Evolutionary conservation across 1,284 basidiomycete genomes (phyloP).

Genomic region (Earliella scabrosa): DNA sequence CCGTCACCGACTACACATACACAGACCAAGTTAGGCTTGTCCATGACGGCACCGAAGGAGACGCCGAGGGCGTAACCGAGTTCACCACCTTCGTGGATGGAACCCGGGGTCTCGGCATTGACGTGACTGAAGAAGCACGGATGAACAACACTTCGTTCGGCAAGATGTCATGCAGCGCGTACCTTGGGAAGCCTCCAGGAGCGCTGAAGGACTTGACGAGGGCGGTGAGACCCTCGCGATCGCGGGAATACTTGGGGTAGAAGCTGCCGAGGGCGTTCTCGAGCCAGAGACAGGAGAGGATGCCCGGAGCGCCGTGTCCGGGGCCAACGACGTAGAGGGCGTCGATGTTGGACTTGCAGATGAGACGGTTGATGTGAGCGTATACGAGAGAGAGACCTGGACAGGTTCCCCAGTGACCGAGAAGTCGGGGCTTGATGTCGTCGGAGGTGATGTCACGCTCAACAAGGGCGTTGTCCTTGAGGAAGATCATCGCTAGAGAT

Average conservation of each 20-base stretch:
- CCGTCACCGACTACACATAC: slow-evolving; percentile 86
- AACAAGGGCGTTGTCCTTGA: slow-evolving; percentile 75
- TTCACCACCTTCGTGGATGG: slow-evolving; percentile 91
- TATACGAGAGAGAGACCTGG: slow-evolving; percentile 82
- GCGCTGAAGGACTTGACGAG: slow-evolving; percentile 69
- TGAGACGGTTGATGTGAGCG: slow-evolving; percentile 79
- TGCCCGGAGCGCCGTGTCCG: slow-evolving; percentile 82
- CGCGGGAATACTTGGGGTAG: slow-evolving; percentile 73
- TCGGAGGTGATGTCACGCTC: slow-evolving; percentile 60
- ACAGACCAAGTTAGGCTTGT: slow-evolving; percentile 83
- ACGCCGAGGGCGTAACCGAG: slow-evolving; percentile 88
- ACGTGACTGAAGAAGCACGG: slow-evolving; percentile 53
- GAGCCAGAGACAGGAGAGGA: slow-evolving; percentile 82
- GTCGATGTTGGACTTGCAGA: slow-evolving; percentile 62
- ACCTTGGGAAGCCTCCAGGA: slow-evolving; percentile 72
- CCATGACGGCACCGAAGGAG: slow-evolving; percentile 86
- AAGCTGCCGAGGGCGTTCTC: slow-evolving; percentile 80
- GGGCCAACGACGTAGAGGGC: slow-evolving; percentile 78
- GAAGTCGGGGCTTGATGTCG: slow-evolving; percentile 79
- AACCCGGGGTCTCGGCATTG: slow-evolving; percentile 83
- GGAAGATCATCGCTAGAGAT: slow-evolving; percentile 75
- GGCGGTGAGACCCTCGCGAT: slow-evolving; percentile 64
- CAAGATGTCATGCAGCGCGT: slow-evolving; percentile 6
- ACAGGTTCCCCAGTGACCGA: slow-evolving; percentile 81
- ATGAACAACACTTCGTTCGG: neutral